A percentile compares a stretch with the other conserved stretches of the same genome.
These are phyloP conservation scores for Euphrasia arctica DNA, from an alignment of 305 asterid genomes.

Conservation along the genomic window DNA sequence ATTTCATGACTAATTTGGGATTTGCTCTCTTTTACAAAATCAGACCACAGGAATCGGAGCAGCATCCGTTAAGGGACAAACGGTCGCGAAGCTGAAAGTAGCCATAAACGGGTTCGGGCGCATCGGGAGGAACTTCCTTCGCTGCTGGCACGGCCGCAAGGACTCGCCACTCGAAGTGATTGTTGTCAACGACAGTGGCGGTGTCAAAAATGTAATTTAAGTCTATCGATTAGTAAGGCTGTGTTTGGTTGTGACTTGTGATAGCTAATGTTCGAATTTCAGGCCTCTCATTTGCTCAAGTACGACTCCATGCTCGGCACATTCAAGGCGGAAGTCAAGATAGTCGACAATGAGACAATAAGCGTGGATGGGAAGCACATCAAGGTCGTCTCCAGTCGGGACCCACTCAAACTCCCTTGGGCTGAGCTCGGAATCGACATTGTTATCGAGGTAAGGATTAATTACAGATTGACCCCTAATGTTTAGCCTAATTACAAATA, in stretches of 20 bases:
- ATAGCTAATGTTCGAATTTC: conserved; percentile 18
- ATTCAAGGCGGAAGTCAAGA: conserved; percentile 85
- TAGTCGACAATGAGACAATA: conserved; percentile 80
- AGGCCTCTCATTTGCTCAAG: conserved; percentile 95
- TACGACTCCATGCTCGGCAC: conserved; percentile 95
- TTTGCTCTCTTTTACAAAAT: too few species aligned
- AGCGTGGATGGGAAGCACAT: conserved; percentile 85
- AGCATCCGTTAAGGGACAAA: conserved; percentile 43
- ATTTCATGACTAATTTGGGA: too few species aligned
- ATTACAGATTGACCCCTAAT: not conserved
- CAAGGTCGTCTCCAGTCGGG: conserved; percentile 83
- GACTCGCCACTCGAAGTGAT: conserved; percentile 89
- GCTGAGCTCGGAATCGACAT: conserved; percentile 94
- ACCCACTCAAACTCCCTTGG: conserved; percentile 97
- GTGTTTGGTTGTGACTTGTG: not conserved
- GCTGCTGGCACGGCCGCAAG: conserved; percentile 98
- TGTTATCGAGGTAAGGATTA: conserved; percentile 77
- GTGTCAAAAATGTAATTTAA: conserved; percentile 71
- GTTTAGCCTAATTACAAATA: not conserved
- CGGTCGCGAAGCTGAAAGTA: conserved; percentile 71
- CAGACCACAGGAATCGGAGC: conserved; percentile 40
- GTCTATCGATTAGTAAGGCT: too few species aligned
- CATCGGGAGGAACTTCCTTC: conserved; percentile 95
- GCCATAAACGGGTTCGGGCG: conserved; percentile 97
- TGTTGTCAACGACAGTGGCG: conserved; percentile 90